phyloP scores from a whole-genome alignment of 257 asterid genomes.

The Leonotis leonurus region DNA sequence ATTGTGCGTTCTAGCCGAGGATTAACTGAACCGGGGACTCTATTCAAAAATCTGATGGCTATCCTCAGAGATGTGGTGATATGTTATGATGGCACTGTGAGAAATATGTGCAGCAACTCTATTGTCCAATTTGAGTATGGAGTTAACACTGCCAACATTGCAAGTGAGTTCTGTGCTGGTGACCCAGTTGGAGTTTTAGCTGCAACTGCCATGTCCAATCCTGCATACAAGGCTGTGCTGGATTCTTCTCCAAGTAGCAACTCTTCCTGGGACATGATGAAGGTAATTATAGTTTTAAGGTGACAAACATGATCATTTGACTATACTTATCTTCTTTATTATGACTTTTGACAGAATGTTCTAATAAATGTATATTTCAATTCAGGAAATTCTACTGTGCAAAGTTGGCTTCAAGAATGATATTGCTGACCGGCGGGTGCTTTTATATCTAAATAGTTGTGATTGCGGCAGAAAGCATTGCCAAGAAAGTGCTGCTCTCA shows the following conservation, averaged over 20 bases:
- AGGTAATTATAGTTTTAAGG: constrained; percentile 37
- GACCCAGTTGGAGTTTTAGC: constrained; percentile 99
- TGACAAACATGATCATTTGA: too few species aligned
- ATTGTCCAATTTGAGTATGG: constrained; percentile 88
- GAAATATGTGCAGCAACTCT: constrained; percentile 79
- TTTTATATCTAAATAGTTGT: constrained; percentile 68
- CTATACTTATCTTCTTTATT: neutral
- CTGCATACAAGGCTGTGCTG: constrained; percentile 96
- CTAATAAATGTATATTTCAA: constrained; percentile 15
- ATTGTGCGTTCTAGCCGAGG: constrained; percentile 94
- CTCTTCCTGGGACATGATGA: constrained; percentile 99
- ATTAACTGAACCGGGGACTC: constrained; percentile 87
- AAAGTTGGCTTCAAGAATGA: constrained; percentile 75
- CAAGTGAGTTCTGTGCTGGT: constrained; percentile 85
- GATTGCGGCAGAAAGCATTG: constrained; percentile 73
- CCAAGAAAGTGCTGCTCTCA: constrained; percentile 62
- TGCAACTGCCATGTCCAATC: constrained; percentile 99
- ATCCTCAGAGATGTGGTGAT: constrained; percentile 88
- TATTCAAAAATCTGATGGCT: constrained; percentile 92
- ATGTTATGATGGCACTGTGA: constrained; percentile 79
- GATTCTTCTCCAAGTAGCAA: constrained; percentile 98
- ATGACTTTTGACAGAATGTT: neutral
- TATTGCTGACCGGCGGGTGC: constrained; percentile 60
- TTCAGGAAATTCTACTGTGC: constrained; percentile 90
- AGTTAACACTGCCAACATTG: constrained; percentile 37